These are phyloP conservation scores for Paraphoma sp. DNA, from an alignment of 2,329 filamentous ascomycete genomes.

Conservation along the genomic window DNA sequence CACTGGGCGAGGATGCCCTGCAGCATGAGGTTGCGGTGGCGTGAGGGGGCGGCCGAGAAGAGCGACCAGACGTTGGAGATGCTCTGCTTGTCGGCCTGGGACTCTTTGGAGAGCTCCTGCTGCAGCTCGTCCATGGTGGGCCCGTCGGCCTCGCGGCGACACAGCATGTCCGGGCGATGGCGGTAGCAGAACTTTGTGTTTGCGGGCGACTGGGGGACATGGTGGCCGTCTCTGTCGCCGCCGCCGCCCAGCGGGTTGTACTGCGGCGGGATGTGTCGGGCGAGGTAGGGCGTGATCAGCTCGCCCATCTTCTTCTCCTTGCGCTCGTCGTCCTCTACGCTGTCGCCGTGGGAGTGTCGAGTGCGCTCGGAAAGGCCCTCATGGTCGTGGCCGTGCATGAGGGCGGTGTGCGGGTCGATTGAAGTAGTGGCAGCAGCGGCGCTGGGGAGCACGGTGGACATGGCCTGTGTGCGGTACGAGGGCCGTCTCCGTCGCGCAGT, in stretches of 20 bases:
- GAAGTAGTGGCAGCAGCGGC: conserved; percentile 12
- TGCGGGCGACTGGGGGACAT: conserved; percentile 50
- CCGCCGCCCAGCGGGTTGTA: conserved; percentile 78
- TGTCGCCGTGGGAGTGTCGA: conserved; percentile 37
- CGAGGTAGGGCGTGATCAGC: conserved; percentile 85
- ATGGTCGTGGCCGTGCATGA: conserved; percentile 48
- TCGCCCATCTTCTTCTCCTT: conserved; percentile 71
- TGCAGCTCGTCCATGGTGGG: conserved; percentile 96
- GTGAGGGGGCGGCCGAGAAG: conserved; percentile 92
- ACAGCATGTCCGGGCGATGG: conserved; percentile 92
- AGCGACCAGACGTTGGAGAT: conserved; percentile 98
- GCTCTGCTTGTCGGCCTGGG: conserved; percentile 86
- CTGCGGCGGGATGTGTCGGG: conserved; percentile 86
- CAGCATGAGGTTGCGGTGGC: conserved; percentile 94
- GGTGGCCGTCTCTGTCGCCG: conserved; percentile 35
- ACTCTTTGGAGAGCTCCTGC: conserved; percentile 81
- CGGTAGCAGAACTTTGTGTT: conserved; percentile 97
- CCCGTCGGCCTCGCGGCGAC: conserved; percentile 89
- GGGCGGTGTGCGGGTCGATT: conserved; percentile 40
- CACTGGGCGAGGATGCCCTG: conserved; percentile 96
- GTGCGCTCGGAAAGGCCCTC: conserved; percentile 37
- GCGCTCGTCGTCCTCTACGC: conserved; percentile 32
- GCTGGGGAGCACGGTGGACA: conserved; percentile 6
- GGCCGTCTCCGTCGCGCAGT: conserved; percentile 30
- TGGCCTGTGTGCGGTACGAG: conserved; percentile 36